phyloP scores from a whole-genome alignment of 202 grass and related monocot genomes.

The Cymbopogon flexuosus region DNA sequence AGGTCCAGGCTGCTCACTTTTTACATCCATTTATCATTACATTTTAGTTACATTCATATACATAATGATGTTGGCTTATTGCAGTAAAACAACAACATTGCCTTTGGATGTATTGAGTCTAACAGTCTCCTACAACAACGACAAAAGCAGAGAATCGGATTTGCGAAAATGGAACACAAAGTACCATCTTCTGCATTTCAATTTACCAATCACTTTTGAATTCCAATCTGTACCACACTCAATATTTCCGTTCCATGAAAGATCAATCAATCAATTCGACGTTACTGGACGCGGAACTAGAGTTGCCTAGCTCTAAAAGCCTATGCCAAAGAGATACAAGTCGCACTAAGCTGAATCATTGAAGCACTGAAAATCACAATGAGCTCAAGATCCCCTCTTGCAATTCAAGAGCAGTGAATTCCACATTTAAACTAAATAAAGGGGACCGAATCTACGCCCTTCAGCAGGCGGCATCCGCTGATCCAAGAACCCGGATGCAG shows the following conservation, averaged over 20 bases:
- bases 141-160: background rate
- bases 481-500: background rate
- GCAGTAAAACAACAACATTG: background rate
- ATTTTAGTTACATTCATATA: background rate
- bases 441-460: background rate
- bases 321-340: background rate
- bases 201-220: background rate
- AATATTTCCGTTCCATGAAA: background rate
- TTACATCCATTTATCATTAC: background rate
- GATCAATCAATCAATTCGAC: background rate
- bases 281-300: background rate
- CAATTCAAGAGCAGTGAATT: background rate
- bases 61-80: background rate
- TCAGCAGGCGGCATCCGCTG: background rate
- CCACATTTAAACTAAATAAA: background rate
- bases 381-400: background rate
- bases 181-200: background rate
- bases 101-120: background rate
- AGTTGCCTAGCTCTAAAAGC: background rate
- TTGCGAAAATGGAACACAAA: background rate
- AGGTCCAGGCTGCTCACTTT: background rate
- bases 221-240: background rate
- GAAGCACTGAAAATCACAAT: background rate
- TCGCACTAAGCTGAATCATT: background rate
- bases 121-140: background rate